These are phyloP conservation scores for Artomyces pyxidatus DNA, from an alignment of 768 basidiomycete genomes.

Conservation along the genomic window DNA sequence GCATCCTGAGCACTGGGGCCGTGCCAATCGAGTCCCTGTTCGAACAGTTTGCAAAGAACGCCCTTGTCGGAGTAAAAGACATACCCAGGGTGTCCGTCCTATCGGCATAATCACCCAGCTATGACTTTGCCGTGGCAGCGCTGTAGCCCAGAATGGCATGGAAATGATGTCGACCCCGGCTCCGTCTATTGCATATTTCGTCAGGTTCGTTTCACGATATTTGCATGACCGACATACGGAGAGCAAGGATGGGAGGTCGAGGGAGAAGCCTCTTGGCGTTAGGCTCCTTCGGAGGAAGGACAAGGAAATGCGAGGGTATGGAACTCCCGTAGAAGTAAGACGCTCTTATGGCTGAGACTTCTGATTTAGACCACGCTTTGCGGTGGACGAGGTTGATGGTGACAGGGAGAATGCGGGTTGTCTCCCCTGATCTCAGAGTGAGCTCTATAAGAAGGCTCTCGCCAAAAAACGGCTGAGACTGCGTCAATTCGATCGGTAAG, in stretches of 20 bases:
- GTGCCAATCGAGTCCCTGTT: constrained; percentile 87
- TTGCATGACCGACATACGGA: constrained; percentile 46
- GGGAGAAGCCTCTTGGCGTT: constrained; percentile 17
- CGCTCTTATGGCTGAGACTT: constrained; percentile 30
- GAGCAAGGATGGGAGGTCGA: constrained; percentile 48
- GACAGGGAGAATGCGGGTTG: constrained; percentile 23
- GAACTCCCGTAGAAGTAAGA: constrained; percentile 51
- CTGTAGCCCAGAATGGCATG: constrained; percentile 50
- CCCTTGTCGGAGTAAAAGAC: constrained; percentile 3
- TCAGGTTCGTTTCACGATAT: neutral
- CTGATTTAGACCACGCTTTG: constrained; percentile 29
- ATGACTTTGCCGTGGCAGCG: constrained; percentile 46
- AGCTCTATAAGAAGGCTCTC: constrained; percentile 35
- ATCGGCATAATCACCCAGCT: constrained; percentile 79
- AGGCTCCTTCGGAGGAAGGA: constrained; percentile 42
- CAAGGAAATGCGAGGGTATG: constrained; percentile 50
- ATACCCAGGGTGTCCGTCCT: constrained; percentile 81
- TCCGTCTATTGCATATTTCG: constrained; percentile 49
- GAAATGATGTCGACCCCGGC: constrained; percentile 71
- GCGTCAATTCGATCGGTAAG: constrained; percentile 43
- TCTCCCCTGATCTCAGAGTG: constrained; percentile 18
- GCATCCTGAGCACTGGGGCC: constrained; percentile 71
- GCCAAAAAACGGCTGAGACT: constrained; percentile 29
- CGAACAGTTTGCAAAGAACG: neutral
- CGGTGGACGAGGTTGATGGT: constrained; percentile 40